Conservation (phyloP, 1,284 basidiomycete genomes). For the Cutaneotrichosporon dermatis region DNA sequence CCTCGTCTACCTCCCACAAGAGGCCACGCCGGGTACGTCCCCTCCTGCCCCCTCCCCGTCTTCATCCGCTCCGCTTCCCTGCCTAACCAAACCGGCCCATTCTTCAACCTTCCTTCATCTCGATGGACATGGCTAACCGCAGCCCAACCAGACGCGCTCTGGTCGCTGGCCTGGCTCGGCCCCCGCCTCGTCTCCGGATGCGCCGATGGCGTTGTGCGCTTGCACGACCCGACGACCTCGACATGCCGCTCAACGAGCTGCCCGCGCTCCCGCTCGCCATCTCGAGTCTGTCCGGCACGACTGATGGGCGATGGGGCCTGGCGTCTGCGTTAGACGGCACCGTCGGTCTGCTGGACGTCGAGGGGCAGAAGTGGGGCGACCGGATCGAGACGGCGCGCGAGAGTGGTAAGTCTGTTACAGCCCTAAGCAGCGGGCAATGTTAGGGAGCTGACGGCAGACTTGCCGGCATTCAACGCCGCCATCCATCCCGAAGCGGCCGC, state of each 20-base stretch:
- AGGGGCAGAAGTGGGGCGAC: constrained; percentile 58
- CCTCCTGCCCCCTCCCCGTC: background rate
- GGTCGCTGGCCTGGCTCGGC: constrained; percentile 37
- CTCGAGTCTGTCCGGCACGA: constrained; percentile 63
- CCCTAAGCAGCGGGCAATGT: background rate
- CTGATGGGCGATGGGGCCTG: constrained; percentile 60
- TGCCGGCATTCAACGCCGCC: constrained; percentile 71
- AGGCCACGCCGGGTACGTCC: constrained; percentile 33
- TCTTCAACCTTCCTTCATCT: background rate
- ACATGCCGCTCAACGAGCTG: constrained; percentile 59
- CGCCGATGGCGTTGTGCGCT: constrained; percentile 41
- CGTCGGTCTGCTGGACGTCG: constrained; percentile 66
- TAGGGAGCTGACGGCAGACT: constrained; percentile 18
- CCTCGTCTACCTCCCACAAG: constrained; percentile 39
- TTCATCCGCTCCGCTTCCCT: too few relatives aligned
- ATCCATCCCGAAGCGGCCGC: constrained; percentile 65
- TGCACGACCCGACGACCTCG: constrained; percentile 53
- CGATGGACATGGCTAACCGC: background rate
- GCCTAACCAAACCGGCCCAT: background rate
- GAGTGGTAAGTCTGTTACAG: constrained; percentile 56
- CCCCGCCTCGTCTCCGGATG: constrained; percentile 32
- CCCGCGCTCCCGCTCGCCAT: constrained; percentile 70
- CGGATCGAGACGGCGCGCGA: constrained; percentile 71
- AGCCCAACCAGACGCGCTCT: constrained; percentile 40
- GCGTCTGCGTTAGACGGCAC: constrained; percentile 77